These are phyloP conservation scores for Globisporangium okanoganense DNA, from an alignment of 352 stramenopile species.

Conservation along the genomic window DNA sequence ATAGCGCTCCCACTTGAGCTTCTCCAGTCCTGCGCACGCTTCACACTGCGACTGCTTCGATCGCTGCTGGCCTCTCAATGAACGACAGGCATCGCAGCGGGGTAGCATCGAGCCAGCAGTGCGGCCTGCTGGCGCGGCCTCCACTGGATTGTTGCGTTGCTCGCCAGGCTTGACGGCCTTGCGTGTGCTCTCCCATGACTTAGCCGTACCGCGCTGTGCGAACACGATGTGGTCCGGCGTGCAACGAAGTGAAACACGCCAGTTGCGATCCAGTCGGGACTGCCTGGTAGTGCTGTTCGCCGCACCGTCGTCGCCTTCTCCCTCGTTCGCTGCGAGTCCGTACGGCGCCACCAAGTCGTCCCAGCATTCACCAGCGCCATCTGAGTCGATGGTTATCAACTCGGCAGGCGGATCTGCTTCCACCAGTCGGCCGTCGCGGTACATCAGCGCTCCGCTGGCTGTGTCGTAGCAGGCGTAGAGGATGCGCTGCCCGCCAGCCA, in stretches of 20 bases:
- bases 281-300: constrained; percentile 1
- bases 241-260: constrained; percentile 5
- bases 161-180: not conserved
- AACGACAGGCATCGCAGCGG: constrained; percentile 6
- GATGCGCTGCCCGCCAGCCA: constrained; percentile 1
- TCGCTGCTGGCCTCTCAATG: not conserved
- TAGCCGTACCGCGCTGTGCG: constrained; percentile 8
- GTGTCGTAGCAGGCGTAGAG: constrained; percentile 13
- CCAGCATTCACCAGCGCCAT: not conserved
- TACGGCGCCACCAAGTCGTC: not conserved
- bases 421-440: constrained; percentile 5
- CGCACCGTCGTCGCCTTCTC: not conserved
- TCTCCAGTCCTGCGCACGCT: constrained; percentile 3
- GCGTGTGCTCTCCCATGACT: constrained; percentile 7
- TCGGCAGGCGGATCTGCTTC: constrained; percentile 7
- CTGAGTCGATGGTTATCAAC: constrained; percentile 8
- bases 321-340: constrained; percentile 1
- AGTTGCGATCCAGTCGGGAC: not conserved
- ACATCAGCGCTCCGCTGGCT: constrained; percentile 3
- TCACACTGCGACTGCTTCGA: constrained; percentile 4
- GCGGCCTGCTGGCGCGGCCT: constrained; percentile 6
- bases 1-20: constrained; percentile 10
- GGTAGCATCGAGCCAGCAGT: constrained; percentile 11
- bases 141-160: not conserved
- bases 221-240: constrained; percentile 13